Base-by-base conservation (phyloP, 805 yeast species). In the Saccharomyces jurei region DNA sequence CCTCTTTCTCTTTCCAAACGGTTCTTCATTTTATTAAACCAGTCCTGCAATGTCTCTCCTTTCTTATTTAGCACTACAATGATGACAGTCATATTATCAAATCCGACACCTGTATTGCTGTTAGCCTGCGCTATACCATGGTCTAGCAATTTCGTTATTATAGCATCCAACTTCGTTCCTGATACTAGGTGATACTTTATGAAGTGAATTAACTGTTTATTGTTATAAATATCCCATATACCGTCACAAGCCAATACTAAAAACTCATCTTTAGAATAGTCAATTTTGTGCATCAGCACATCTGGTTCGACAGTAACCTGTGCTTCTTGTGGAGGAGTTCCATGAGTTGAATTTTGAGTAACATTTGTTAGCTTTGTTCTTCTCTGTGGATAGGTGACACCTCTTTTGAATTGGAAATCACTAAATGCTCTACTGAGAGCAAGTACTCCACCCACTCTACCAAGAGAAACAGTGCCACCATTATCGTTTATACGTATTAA, bases 341-440 rank as follows among this genome's bases (percentile, higher is more conserved):
- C 57, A 10, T 49, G 21, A 48, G 44, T 31, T 48, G 72, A 72
- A 36, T 53, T 36, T 50, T 41, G 50, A 46, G 11, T 31, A 27
- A 29, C 30, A 32, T 36, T 36, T 50, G 21, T 50, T 28, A 41
- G 55, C 44, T 58, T 56, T 31, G 60, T 61, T 46, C 26, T 52
- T 56, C 9, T 44, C 41, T 25, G 49, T 50, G 55, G 46, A 46
- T 59, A 58, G 21, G 52, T 22, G 10, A 69, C 64, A 55, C 71
- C 68, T 55, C 64, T 63, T 58, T 80, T 80, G 60, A 80, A 80
- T 47, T 73, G 73, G 63, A 85, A 86, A 70, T 86, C 91, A 29
- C 90, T 89, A 69, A 92, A 87, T 54, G 97, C 97, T 69, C 98
- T 79, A 51, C 96, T 86, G 58, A 92, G 77, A 0, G 98, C 98